Conservation (phyloP, 208 protist genomes). For the Trichomonas vaginalis region DNA sequence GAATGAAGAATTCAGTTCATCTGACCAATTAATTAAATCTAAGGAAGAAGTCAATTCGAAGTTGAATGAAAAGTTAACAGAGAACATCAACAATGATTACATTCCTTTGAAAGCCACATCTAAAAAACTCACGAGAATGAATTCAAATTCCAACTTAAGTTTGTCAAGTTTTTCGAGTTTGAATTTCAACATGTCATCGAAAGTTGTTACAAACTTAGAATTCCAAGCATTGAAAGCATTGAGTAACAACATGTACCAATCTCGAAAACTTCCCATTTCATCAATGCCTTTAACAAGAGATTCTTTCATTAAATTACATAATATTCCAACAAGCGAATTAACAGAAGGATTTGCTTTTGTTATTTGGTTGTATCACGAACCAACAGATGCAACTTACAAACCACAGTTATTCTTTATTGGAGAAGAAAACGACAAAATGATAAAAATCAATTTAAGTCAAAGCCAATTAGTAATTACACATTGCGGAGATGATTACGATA, state of each 20-base stretch:
- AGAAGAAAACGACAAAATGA: neutral
- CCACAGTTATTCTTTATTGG: neutral
- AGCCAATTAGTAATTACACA: neutral
- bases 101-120: too few species aligned
- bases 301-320: neutral
- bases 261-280: neutral
- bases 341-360: neutral
- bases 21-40: too few species aligned
- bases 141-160: too few species aligned
- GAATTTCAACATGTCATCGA: too few species aligned
- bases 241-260: neutral
- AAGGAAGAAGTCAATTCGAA: too few species aligned
- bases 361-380: neutral
- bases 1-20: too few species aligned
- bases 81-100: too few species aligned
- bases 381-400: neutral
- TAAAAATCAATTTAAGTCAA: neutral
- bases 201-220: neutral
- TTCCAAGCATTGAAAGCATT: neutral
- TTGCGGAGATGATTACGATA: neutral
- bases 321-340: neutral
- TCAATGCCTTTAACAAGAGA: neutral
- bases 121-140: too few species aligned
- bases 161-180: neutral
- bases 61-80: too few species aligned